Evolutionary conservation across 1,284 basidiomycete genomes (phyloP).

Genomic region (Hypsizygus ulmarius): DNA sequence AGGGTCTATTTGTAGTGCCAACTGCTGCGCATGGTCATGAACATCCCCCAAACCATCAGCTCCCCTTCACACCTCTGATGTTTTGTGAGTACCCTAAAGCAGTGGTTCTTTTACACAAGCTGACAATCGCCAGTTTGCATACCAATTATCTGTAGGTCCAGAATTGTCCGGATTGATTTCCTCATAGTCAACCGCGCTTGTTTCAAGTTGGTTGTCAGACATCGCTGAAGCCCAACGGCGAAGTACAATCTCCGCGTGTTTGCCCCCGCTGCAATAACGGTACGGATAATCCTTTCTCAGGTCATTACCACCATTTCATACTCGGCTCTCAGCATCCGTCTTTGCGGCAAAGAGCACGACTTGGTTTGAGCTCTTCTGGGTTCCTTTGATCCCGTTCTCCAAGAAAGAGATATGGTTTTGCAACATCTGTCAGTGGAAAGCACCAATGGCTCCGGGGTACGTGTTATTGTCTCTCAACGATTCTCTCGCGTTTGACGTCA

Average conservation of each 20-base stretch:
- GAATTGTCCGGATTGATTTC: neutral
- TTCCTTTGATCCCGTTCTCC: slow-evolving; percentile 43
- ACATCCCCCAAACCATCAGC: too few species aligned
- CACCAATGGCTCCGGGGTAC: slow-evolving; percentile 28
- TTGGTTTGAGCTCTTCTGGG: slow-evolving; percentile 48
- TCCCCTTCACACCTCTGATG: slow-evolving; percentile 11
- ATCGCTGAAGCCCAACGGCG: slow-evolving; percentile 38
- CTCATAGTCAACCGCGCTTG: neutral
- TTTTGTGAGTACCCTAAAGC: slow-evolving; percentile 24
- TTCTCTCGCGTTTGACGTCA: neutral
- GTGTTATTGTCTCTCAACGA: slow-evolving; percentile 9
- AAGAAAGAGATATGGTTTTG: slow-evolving; percentile 43
- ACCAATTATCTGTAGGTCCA: slow-evolving; percentile 35
- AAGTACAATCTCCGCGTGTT: slow-evolving; percentile 32
- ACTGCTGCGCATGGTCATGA: too few species aligned
- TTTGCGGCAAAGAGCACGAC: slow-evolving; percentile 38
- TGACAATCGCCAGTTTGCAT: slow-evolving; percentile 27
- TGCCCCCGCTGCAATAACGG: slow-evolving; percentile 48
- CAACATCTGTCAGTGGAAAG: slow-evolving; percentile 39
- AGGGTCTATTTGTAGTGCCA: too few species aligned
- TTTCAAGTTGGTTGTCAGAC: slow-evolving; percentile 42
- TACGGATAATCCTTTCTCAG: slow-evolving; percentile 18
- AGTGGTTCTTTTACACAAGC: neutral
- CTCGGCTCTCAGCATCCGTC: slow-evolving; percentile 31
- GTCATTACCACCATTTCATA: neutral